Evolutionary conservation across 495 filamentous ascomycete genomes (phyloP).

Genomic region (Neurospora sp.): DNA sequence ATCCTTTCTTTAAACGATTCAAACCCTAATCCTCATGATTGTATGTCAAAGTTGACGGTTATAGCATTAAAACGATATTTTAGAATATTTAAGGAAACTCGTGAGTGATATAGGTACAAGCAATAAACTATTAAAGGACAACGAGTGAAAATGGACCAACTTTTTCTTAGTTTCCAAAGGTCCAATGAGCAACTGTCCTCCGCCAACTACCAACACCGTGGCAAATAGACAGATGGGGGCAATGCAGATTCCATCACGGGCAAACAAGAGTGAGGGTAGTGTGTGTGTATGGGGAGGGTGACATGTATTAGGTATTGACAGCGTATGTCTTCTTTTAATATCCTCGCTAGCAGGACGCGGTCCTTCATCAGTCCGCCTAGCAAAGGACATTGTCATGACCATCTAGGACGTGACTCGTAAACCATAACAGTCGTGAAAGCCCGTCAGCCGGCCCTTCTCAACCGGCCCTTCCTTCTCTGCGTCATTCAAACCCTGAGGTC

Average conservation of each 20-base stretch:
- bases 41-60: not conserved
- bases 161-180: not conserved
- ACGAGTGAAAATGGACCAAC: not conserved
- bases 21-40: not conserved
- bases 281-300: not conserved
- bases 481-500: not conserved
- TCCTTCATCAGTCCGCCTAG: constrained; percentile 9
- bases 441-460: not conserved
- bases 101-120: not conserved
- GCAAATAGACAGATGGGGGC: not conserved
- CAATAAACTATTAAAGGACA: not conserved
- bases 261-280: not conserved
- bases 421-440: constrained; percentile 29
- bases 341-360: constrained; percentile 1
- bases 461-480: not conserved
- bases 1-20: not conserved
- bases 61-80: not conserved
- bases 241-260: not conserved
- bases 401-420: constrained; percentile 33
- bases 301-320: constrained; percentile 9
- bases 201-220: not conserved
- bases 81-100: not conserved
- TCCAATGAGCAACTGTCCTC: not conserved
- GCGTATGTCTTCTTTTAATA: constrained; percentile 8
- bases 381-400: constrained; percentile 20